Conservation (phyloP, 768 basidiomycete genomes). For the Saitozyma podzolica region DNA sequence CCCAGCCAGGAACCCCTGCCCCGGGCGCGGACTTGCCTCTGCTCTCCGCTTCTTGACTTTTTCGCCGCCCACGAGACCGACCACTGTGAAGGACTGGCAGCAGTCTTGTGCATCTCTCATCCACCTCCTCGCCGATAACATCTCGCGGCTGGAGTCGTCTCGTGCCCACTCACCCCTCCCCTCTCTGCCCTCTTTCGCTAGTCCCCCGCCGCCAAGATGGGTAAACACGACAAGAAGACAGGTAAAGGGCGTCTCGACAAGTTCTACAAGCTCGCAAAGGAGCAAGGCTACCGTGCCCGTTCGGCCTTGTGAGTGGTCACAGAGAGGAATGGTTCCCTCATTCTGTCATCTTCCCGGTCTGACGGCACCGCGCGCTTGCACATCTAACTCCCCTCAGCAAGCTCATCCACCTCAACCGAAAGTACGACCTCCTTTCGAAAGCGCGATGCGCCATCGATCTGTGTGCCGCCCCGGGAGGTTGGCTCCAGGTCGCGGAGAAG, state of each 20-base stretch:
- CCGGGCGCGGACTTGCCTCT: too few relatives aligned
- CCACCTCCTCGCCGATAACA: too few relatives aligned
- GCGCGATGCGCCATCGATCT: constrained; percentile 92
- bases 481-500: constrained; percentile 97
- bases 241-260: constrained; percentile 95
- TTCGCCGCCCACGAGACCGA: too few relatives aligned
- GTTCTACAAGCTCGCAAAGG: constrained; percentile 96
- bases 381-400: constrained; percentile 58
- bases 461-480: constrained; percentile 97
- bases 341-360: too few relatives aligned
- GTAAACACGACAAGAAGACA: constrained; percentile 53
- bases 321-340: too few relatives aligned
- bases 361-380: not conserved
- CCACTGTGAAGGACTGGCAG: too few relatives aligned
- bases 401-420: constrained; percentile 96
- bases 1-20: too few relatives aligned
- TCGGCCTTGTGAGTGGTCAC: constrained; percentile 64
- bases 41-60: too few relatives aligned
- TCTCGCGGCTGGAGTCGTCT: too few relatives aligned
- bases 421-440: constrained; percentile 82
- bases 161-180: too few relatives aligned
- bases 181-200: too few relatives aligned
- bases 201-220: constrained; percentile 35
- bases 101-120: too few relatives aligned
- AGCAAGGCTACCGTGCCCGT: constrained; percentile 98